A percentile compares a stretch with the other conserved stretches of the same genome.
Evolutionary conservation across 345 rosid genomes (phyloP).

Genomic region (Aquilaria yunnanensis): DNA sequence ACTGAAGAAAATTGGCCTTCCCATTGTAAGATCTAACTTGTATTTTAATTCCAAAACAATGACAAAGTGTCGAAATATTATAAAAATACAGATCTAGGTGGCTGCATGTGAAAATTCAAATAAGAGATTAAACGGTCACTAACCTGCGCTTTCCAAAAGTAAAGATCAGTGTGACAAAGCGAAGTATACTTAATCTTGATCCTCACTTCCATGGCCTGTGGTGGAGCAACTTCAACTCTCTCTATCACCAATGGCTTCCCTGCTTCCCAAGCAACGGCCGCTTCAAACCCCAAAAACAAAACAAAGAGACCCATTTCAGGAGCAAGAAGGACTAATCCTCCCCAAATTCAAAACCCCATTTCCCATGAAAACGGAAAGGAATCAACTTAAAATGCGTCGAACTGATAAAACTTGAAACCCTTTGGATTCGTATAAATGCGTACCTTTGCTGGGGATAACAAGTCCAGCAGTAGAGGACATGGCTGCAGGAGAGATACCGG

Average conservation of each 20-base stretch:
- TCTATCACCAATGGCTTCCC: constrained; percentile 33
- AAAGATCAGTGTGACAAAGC: constrained; percentile 29
- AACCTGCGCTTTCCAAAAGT: constrained; percentile 31
- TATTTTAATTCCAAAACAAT: too few relatives aligned
- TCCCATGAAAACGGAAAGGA: not conserved
- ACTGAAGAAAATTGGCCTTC: constrained; percentile 5
- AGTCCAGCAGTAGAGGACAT: constrained; percentile 23
- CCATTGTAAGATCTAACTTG: not conserved
- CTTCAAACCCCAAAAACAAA: constrained; percentile 11
- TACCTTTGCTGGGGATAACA: constrained; percentile 22
- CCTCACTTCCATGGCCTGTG: constrained; percentile 30
- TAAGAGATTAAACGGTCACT: not conserved
- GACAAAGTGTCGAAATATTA: too few relatives aligned
- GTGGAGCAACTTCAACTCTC: constrained; percentile 35
- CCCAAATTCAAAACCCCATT: not conserved
- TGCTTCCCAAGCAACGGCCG: constrained; percentile 35
- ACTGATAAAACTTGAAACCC: too few relatives aligned
- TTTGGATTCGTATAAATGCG: not conserved
- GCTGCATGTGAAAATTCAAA: too few relatives aligned
- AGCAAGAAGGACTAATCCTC: not conserved
- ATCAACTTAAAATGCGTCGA: not conserved
- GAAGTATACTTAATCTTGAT: constrained; percentile 26
- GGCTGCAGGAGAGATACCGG: not conserved
- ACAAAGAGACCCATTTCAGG: not conserved
- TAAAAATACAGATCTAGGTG: too few relatives aligned